Evolutionary conservation across 495 filamentous ascomycete species (phyloP), one percentile per base, ranked within the genome.

Genomic region (Aspergillus baeticus): DNA sequence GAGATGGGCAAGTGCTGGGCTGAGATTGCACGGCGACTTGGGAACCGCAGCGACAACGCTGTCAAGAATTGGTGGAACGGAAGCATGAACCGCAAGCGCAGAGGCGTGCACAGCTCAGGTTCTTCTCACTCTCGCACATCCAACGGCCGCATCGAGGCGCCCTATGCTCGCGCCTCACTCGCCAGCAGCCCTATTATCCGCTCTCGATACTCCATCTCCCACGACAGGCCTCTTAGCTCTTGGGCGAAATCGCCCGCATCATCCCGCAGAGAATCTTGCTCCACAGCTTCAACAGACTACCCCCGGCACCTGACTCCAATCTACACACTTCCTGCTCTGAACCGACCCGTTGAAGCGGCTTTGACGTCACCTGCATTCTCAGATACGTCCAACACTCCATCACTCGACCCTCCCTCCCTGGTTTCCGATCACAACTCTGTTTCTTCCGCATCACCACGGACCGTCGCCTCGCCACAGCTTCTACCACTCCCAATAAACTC

Each of bases 51-150:
- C 75, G 94, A 98, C 78, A 98, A 98, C 66, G 89, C 90, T 31
- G 92, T 98, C 47, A 98, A 98, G 83, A 98, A 98, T 74, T 98
- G 92, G 91, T 97, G 90, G 90, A 98, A 98, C 71, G 93, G 94
- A 33, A 89, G 89, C 66, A 87, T 90, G 85, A 96, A 97, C 74
- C 84, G 92, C 62, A 79, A 77, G 64, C 68, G 70, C 51, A 69
- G 76, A 61, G 79, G 70, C 66, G 74, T 72, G 59, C 76, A 65
- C 53, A 76, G 64, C 49, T 71, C 68, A 37, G 64, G 67, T 63
- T 65, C 64, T 51, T 55, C 49, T 42, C 55, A 53, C 59, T 59
- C 68, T 34, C 71, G 71, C 60, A 68, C 73, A 18, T 65, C 63
- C 69, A 72, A 60, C 55, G 72, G 75, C 63, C 70, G 75, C 20